A percentile compares a stretch with the other conserved stretches of the same genome.
These are phyloP conservation scores for Dactylellina haptotyla DNA, from an alignment of 2,329 filamentous ascomycete genomes.

Conservation along the genomic window DNA sequence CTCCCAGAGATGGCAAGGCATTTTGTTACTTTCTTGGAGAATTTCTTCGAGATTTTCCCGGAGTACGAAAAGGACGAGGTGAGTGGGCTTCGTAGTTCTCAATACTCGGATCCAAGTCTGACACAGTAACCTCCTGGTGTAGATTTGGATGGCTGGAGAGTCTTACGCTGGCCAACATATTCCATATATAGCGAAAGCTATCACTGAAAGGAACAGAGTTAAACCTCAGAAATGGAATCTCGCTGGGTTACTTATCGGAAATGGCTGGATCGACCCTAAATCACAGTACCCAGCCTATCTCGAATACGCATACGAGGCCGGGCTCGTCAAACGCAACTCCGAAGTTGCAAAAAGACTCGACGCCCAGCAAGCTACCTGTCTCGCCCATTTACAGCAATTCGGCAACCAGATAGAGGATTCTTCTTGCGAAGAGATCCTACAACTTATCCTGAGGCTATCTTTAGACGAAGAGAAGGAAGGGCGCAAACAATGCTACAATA, in stretches of 20 bases:
- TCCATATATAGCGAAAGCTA: constrained; percentile 92
- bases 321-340: constrained; percentile 75
- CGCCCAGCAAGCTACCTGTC: constrained; percentile 74
- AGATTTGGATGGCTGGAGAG: constrained; percentile 95
- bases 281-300: constrained; percentile 93
- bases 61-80: constrained; percentile 93
- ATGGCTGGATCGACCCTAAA: constrained; percentile 91
- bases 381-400: constrained; percentile 69
- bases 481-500: constrained; percentile 78
- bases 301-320: constrained; percentile 79
- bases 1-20: constrained; percentile 88
- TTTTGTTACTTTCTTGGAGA: constrained; percentile 87
- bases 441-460: constrained; percentile 75
- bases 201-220: constrained; percentile 80
- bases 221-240: constrained; percentile 74
- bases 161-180: constrained; percentile 98
- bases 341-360: constrained; percentile 74
- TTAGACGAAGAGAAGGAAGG: constrained; percentile 67
- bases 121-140: constrained; percentile 17
- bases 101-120: neutral
- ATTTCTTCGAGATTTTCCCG: constrained; percentile 89
- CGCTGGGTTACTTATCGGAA: constrained; percentile 88
- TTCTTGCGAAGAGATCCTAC: constrained; percentile 80
- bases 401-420: constrained; percentile 72
- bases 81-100: constrained; percentile 64